Conservation (phyloP, 306 rosid genomes). For the Inga leiocalycina region DNA sequence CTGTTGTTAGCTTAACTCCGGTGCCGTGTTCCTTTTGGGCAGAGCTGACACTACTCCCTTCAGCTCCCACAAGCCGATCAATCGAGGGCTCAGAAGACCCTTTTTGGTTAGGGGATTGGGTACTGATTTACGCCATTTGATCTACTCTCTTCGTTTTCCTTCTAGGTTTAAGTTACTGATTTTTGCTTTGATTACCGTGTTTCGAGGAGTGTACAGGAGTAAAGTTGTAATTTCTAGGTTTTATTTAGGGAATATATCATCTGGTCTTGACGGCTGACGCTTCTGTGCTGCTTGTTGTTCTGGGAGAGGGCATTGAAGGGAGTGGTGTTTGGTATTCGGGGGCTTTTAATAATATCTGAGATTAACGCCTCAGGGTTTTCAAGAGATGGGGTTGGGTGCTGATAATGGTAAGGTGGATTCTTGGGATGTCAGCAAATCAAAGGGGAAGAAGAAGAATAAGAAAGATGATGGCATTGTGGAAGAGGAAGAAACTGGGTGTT, state of each 20-base stretch:
- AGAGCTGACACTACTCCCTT: constrained; percentile 36
- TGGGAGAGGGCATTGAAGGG: constrained; percentile 29
- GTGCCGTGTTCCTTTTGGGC: constrained; percentile 32
- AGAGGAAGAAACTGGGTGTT: constrained; percentile 74
- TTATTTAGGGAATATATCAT: constrained; percentile 13
- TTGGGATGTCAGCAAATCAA: constrained; percentile 72
- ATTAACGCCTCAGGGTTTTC: constrained; percentile 50
- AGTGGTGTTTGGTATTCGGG: constrained; percentile 42
- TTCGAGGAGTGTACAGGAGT: constrained; percentile 25
- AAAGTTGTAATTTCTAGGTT: constrained; percentile 37
- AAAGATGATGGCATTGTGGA: constrained; percentile 47
- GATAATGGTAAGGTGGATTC: constrained; percentile 75
- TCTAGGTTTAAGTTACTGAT: constrained; percentile 6
- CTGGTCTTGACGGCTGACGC: constrained; percentile 26
- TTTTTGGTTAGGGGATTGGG: constrained; percentile 18
- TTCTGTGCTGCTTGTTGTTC: constrained; percentile 34
- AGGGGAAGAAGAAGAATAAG: constrained; percentile 66
- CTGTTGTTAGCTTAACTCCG: constrained; percentile 37
- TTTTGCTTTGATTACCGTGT: background rate
- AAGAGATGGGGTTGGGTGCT: constrained; percentile 70
- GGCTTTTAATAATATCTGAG: constrained; percentile 51
- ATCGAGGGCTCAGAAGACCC: constrained; percentile 39
- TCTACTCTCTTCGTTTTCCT: constrained; percentile 27
- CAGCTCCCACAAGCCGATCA: constrained; percentile 32
- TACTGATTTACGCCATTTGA: constrained; percentile 46